phyloP scores from a whole-genome alignment of 139 green algal genomes.

The Yamagishiella unicocca region DNA sequence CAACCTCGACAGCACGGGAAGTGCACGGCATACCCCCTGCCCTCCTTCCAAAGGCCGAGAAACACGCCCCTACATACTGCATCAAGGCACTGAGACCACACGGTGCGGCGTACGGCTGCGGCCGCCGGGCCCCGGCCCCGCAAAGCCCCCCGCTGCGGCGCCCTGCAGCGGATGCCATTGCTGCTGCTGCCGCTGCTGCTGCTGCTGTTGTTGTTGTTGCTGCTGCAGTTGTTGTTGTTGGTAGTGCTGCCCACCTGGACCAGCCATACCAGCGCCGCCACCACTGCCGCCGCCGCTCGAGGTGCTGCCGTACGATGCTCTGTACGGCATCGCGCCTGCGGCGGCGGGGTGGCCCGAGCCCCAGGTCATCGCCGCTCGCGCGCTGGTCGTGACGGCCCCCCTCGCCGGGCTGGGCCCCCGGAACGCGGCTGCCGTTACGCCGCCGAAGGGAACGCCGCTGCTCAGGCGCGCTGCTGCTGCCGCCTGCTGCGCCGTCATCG shows the following conservation, averaged over 20 bases:
- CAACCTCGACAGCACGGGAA: too few relatives aligned
- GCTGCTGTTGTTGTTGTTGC: neutral
- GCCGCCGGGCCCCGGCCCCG: neutral
- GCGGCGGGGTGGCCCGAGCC: neutral
- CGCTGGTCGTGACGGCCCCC: neutral
- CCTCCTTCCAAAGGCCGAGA: too few relatives aligned
- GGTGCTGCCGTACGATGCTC: neutral
- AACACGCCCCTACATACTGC: too few relatives aligned
- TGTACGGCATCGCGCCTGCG: neutral
- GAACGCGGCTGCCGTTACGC: neutral
- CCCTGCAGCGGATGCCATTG: neutral
- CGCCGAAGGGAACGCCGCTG: neutral
- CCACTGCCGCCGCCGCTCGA: neutral
- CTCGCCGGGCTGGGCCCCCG: too few relatives aligned
- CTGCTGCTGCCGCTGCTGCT: constrained; percentile 27
- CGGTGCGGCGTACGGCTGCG: constrained; percentile 16
- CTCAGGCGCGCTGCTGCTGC: neutral
- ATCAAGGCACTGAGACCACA: neutral
- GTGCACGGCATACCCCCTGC: too few relatives aligned
- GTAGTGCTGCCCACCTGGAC: too few relatives aligned
- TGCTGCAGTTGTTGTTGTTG: too few relatives aligned
- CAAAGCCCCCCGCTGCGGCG: neutral
- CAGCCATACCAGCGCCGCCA: neutral
- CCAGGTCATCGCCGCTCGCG: neutral
- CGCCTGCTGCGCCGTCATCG: neutral